Evolutionary conservation across 2,329 filamentous ascomycete species (phyloP).

Genomic region (Cordyceps cateniannulata): DNA sequence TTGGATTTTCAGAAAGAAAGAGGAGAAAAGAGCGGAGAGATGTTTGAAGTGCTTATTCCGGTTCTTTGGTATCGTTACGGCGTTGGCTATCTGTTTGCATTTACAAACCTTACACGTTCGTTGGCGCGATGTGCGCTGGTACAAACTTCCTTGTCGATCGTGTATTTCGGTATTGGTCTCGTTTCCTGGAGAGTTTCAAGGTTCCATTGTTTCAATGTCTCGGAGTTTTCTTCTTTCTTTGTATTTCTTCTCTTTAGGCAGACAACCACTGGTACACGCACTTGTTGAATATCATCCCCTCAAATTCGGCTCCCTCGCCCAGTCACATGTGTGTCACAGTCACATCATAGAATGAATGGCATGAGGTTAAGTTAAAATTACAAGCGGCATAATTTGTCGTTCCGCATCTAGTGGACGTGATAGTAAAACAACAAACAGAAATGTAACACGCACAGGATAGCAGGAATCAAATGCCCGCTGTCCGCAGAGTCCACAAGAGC

Average conservation of each 20-base stretch:
- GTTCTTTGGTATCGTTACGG: background rate
- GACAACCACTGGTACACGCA: background rate
- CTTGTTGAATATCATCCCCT: background rate
- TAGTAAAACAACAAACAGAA: too few species aligned
- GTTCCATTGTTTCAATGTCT: background rate
- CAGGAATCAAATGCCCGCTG: background rate
- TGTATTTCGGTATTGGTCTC: background rate
- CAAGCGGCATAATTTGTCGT: too few species aligned
- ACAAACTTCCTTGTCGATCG: background rate
- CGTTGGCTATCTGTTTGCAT: constrained; percentile 4
- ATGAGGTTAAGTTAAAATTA: too few species aligned
- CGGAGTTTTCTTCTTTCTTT: background rate
- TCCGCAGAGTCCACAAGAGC: background rate
- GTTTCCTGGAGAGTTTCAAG: background rate
- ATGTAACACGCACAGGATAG: too few species aligned
- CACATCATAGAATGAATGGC: too few species aligned
- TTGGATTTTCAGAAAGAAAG: background rate
- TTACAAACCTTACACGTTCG: background rate
- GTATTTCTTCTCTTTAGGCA: background rate
- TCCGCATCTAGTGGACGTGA: too few species aligned
- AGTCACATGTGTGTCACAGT: too few species aligned
- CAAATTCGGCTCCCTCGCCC: background rate
- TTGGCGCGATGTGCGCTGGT: background rate
- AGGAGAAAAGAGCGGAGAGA: background rate
- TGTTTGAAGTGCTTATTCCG: background rate